Evolutionary conservation across 257 asterid genomes (phyloP), one percentile per base, ranked within the genome.

Genomic region (Nicotiana tomentosiformis): DNA sequence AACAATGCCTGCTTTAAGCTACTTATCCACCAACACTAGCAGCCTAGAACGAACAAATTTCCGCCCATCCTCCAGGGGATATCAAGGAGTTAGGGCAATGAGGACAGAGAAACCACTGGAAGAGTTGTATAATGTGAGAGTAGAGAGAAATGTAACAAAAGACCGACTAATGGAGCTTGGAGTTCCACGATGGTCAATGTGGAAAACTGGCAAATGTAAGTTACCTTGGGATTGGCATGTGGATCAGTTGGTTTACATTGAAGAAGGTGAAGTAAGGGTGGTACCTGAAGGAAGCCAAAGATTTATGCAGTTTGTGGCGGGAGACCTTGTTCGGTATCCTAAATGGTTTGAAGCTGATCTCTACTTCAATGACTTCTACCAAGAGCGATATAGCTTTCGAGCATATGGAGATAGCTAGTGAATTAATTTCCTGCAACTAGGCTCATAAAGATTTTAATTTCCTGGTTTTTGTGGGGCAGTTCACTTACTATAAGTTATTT

Each of bases 181-280:
- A 1, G 91, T 93, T 30, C 89, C 94, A 0, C 85, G 85, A 81
- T 96, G 99, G 99, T 93, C 98, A 4, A 84, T 90, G 7, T 96
- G 98, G 99, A 94, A 94, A 83, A 96, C 98, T 0, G 98, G 98
- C 23, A 92, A 92, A 82, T 93, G 98, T 91, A 88, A 88, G 90
- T 91, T 96, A 43, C 97, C 98, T 0, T 96, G 99, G 99, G 99
- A 96, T 83, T 96, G 99, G 98, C 98, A 94, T 77, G 98, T 94
- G 1, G 98, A 96, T 83, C 99, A 96, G 90, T 88, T 94, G 51
- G 97, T 96, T 60, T 96, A 94, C 69, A 85, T 96, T 18, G 99
- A 96, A 91, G 99, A 94, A 89, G 99, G 99, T 11, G 98, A 94
- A 85, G 99, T 94, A 77, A 90, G 97, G 68, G 98, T 96, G 8